Conservation (phyloP, 2,329 filamentous ascomycete genomes). For the Mycogone perniciosa region DNA sequence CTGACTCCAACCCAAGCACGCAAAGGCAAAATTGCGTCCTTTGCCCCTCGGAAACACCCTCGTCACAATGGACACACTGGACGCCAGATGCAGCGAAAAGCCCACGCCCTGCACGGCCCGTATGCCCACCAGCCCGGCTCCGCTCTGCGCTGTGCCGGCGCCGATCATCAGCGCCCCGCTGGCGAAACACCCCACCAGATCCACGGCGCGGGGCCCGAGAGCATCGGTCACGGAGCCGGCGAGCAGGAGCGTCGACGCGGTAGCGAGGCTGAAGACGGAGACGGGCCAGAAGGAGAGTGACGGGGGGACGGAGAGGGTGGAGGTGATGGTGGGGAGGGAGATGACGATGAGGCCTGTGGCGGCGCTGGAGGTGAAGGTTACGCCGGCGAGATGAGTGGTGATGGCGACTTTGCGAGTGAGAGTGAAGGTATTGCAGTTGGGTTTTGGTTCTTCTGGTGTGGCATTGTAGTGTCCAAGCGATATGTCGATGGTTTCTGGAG, state of each 20-base stretch:
- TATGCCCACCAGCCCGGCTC: slow-evolving; percentile 31
- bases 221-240: slow-evolving; percentile 34
- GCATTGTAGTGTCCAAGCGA: too few relatives aligned
- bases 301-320: slow-evolving; percentile 27
- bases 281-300: slow-evolving; percentile 35
- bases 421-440: too few relatives aligned
- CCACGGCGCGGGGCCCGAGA: slow-evolving; percentile 27
- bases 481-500: too few relatives aligned
- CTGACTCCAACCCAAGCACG: slow-evolving; percentile 39
- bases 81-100: slow-evolving; percentile 29
- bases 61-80: slow-evolving; percentile 30
- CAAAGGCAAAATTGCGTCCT: slow-evolving; percentile 35
- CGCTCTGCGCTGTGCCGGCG: slow-evolving; percentile 23
- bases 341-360: slow-evolving; percentile 26
- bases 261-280: slow-evolving; percentile 30
- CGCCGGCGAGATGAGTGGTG: slow-evolving; percentile 6
- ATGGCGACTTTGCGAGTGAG: background rate
- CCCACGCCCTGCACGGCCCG: slow-evolving; percentile 35
- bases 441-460: too few relatives aligned
- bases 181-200: slow-evolving; percentile 28
- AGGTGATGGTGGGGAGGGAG: slow-evolving; percentile 34
- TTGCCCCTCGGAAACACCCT: slow-evolving; percentile 25
- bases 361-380: slow-evolving; percentile 9
- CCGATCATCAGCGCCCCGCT: slow-evolving; percentile 27
- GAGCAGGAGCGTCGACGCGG: slow-evolving; percentile 31